A percentile compares a stretch with the other conserved stretches of the same genome.
Evolutionary conservation across 2,329 filamentous ascomycete genomes (phyloP).

Genomic region (Fusarium incarnatum): DNA sequence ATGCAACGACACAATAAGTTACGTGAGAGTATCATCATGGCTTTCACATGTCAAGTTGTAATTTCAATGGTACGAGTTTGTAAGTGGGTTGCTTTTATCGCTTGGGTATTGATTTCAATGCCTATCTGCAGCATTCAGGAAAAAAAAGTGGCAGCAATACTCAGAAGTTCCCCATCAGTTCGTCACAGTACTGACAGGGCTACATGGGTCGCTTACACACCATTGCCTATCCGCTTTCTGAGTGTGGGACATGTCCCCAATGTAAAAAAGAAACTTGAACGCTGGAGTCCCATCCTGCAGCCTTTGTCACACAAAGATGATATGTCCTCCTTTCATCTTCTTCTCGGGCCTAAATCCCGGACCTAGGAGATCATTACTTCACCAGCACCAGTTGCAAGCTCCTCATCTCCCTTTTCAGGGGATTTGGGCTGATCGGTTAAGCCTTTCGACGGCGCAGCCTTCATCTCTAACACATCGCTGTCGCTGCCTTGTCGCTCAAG

Average conservation of each 20-base stretch:
- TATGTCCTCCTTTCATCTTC: conserved; percentile 6
- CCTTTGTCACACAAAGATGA: conserved; percentile 15
- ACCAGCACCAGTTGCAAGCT: conserved; percentile 38
- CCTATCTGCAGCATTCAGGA: neutral
- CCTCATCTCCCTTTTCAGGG: conserved; percentile 12
- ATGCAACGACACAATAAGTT: conserved; percentile 3
- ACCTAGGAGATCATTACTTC: conserved; percentile 43
- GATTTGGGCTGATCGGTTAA: conserved; percentile 35
- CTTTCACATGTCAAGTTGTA: conserved; percentile 24
- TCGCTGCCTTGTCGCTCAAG: conserved; percentile 64
- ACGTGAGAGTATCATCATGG: neutral
- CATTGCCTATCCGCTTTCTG: neutral
- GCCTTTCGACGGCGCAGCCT: conserved; percentile 50
- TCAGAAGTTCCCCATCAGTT: neutral
- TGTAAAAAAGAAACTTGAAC: neutral
- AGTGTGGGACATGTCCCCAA: conserved; percentile 3
- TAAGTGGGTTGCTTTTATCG: conserved; percentile 4
- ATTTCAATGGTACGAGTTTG: neutral
- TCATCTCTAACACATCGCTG: conserved; percentile 62
- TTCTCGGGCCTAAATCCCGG: conserved; percentile 10
- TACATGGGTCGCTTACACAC: neutral
- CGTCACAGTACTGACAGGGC: neutral
- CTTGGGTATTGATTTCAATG: neutral
- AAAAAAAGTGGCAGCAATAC: neutral
- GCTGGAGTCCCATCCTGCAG: neutral